Evolutionary conservation across 306 rosid genomes (phyloP).

Genomic region (Ormosia semicastrata): DNA sequence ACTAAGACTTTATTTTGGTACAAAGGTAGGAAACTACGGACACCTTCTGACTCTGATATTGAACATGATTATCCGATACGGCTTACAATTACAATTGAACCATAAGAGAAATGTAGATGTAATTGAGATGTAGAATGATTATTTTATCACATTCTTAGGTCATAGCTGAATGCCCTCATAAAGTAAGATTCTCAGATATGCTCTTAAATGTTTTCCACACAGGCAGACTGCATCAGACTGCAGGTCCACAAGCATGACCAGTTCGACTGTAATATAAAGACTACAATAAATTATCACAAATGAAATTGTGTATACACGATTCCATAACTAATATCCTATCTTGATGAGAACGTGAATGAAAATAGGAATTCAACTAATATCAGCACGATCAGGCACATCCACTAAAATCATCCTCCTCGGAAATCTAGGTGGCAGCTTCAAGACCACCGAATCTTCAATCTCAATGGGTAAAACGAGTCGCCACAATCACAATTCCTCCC

Average conservation of each 20-base stretch:
- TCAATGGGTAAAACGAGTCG: slow-evolving; percentile 55
- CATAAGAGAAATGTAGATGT: background rate
- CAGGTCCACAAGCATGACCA: background rate
- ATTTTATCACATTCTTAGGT: background rate
- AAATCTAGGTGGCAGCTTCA: slow-evolving; percentile 80
- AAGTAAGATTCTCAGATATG: background rate
- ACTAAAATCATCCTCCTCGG: slow-evolving; percentile 68
- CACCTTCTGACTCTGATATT: no score
- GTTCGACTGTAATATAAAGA: background rate
- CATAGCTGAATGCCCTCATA: background rate
- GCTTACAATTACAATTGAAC: background rate
- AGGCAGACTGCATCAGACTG: background rate
- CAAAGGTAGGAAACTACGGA: no score
- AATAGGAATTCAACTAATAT: slow-evolving; percentile 24
- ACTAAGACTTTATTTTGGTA: no score
- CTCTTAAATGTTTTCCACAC: background rate
- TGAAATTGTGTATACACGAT: background rate
- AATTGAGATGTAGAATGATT: background rate
- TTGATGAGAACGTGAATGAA: background rate
- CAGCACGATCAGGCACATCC: slow-evolving; percentile 71
- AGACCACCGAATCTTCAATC: slow-evolving; percentile 66
- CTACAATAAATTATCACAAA: background rate
- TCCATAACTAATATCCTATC: background rate
- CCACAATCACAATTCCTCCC: slow-evolving; percentile 82
- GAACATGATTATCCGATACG: no score